Base-by-base conservation (phyloP, 495 filamentous ascomycete genomes). In the Xylaria sp. region DNA sequence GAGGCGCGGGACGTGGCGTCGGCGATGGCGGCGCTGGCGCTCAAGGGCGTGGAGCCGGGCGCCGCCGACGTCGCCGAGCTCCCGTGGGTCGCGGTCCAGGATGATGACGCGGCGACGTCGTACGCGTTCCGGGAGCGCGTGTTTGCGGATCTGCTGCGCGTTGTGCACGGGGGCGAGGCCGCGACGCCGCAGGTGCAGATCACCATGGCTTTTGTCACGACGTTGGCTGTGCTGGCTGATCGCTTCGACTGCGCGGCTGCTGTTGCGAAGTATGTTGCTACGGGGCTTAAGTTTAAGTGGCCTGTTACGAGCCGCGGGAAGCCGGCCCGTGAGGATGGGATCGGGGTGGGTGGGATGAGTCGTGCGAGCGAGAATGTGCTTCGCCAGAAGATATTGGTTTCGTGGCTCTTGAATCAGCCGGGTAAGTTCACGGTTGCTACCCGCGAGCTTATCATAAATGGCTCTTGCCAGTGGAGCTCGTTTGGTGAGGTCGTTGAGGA, bases 191-290 rank as follows among this genome's bases (percentile, higher is more conserved):
- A 79, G 55, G 80, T 78, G 50, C 80, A 78, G 55, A 58, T 79
- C 21, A 79, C 86, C 14, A 81, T 91, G 71, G 73, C 81, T 8
- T 87, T 87, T 63, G 78, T 92, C 9, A 86, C 89, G 12, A 86
- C 89, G n/a, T 79, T 93, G 31, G 85, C 88, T 17, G 82, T 92
- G n/a, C 81, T 92, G 33, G 90, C 89, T 1, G 91, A 93, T 74
- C 83, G 89, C 46, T 91, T 92, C 74, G 86, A 88, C 72, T 87
- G 86, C 70, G 68, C 85, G 2, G 62, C 82, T 44, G 73, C 78
- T 3, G 80, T 92, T 6, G 76, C 82, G 1, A 79, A 75, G 50
- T 88, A 85, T 71, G 70, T 91, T 2, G 81, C 65, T 29, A 61
- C 62, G 6, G 67, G 71, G 1, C 64, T 81, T 46, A 82, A 80